Conservation (phyloP, 768 basidiomycete species). For the Phlebiopsis flavidoalba region DNA sequence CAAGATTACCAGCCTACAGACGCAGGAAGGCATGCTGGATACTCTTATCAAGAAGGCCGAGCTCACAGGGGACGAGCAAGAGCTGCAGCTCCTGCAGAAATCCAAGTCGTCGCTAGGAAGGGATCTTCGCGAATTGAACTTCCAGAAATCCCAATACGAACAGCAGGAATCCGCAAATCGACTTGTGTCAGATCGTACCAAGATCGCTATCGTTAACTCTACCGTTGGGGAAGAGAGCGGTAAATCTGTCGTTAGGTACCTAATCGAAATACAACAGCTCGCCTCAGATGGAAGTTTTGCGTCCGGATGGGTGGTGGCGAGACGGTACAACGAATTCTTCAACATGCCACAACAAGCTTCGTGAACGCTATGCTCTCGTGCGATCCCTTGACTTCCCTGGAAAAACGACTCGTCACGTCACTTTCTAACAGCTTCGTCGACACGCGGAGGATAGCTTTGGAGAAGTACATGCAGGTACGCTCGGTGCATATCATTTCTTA, state of each 20-base stretch:
- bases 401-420: slow-evolving; percentile 83
- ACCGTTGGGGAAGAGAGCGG: slow-evolving; percentile 80
- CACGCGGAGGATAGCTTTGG: slow-evolving; percentile 67
- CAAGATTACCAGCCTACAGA: slow-evolving; percentile 70
- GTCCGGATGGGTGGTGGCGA: slow-evolving; percentile 89
- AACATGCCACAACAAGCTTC: slow-evolving; percentile 82
- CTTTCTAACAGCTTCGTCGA: slow-evolving; percentile 88
- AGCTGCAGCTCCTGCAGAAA: slow-evolving; percentile 74
- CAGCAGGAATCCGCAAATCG: slow-evolving; percentile 91
- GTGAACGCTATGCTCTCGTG: slow-evolving; percentile 66
- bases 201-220: slow-evolving; percentile 80
- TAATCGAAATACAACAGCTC: slow-evolving; percentile 88
- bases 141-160: slow-evolving; percentile 91
- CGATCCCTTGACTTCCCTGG: slow-evolving; percentile 84
- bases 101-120: slow-evolving; percentile 79
- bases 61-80: slow-evolving; percentile 83
- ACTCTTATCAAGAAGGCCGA: slow-evolving; percentile 93
- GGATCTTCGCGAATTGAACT: slow-evolving; percentile 78
- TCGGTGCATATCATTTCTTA: background rate
- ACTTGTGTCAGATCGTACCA: slow-evolving; percentile 78
- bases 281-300: slow-evolving; percentile 72
- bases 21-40: slow-evolving; percentile 80
- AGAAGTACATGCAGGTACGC: slow-evolving; percentile 86
- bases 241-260: slow-evolving; percentile 87
- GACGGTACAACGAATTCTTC: slow-evolving; percentile 93